Conservation (phyloP, 2,329 filamentous ascomycete genomes). For the Acrodontium crateriforme region DNA sequence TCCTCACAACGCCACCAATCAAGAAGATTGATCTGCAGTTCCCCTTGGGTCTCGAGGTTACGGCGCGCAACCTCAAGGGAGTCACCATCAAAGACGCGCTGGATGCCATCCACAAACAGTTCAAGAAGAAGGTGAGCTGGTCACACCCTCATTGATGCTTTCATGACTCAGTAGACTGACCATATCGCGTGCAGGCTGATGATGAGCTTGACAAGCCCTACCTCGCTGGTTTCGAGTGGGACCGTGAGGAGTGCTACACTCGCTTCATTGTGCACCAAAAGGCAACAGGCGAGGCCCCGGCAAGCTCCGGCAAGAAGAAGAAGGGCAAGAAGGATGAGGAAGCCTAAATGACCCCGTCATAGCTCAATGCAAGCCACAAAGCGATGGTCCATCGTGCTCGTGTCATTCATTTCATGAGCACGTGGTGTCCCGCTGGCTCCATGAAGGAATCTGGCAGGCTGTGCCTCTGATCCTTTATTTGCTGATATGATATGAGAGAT, state of each 20-base stretch:
- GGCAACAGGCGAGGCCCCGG: slow-evolving; percentile 5
- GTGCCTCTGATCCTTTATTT: no score
- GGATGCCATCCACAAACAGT: slow-evolving; percentile 90
- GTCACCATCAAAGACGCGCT: slow-evolving; percentile 95
- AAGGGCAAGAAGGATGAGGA: slow-evolving; percentile 22
- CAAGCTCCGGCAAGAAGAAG: slow-evolving; percentile 44
- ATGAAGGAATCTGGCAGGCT: no score
- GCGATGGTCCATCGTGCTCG: no score
- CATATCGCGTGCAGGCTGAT: slow-evolving; percentile 48
- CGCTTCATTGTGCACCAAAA: slow-evolving; percentile 45
- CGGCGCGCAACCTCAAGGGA: slow-evolving; percentile 80
- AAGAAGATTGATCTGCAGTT: slow-evolving; percentile 93
- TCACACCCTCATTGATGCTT: neutral
- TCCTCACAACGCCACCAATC: slow-evolving; percentile 65
- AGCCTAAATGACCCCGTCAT: no score
- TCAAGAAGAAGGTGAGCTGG: slow-evolving; percentile 76
- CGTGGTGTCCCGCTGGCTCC: no score
- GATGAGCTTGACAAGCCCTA: slow-evolving; percentile 81
- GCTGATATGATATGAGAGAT: no score
- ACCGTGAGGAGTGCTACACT: slow-evolving; percentile 83
- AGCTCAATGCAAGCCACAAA: no score
- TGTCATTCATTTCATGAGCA: no score
- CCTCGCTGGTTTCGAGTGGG: slow-evolving; percentile 92
- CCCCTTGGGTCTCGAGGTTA: slow-evolving; percentile 74
- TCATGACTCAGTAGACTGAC: slow-evolving; percentile 2